Percentiles rank a stretch among this genome's conserved stretches.
Conservation (phyloP, 495 filamentous ascomycete species). For the Penicillium antarcticum region DNA sequence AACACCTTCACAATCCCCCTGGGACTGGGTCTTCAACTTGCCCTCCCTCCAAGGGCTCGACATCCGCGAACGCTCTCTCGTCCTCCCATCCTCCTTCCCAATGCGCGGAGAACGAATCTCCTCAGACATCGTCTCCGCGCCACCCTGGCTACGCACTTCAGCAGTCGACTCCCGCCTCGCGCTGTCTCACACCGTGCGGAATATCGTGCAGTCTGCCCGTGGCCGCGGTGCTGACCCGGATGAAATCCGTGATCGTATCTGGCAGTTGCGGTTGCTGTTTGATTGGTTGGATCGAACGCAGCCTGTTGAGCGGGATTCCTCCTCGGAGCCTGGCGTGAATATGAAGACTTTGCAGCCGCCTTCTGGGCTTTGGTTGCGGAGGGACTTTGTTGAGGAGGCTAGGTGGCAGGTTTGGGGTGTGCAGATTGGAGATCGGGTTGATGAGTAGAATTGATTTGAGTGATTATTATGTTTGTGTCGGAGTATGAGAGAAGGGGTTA, state of each 20-base stretch:
- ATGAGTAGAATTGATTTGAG: conserved; percentile 32
- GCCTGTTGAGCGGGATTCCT: conserved; percentile 25
- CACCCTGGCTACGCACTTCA: conserved; percentile 52
- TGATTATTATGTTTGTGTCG: background rate
- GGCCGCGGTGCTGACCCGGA: conserved; percentile 37
- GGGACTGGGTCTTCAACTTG: conserved; percentile 79
- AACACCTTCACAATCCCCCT: conserved; percentile 39
- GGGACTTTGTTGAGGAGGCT: conserved; percentile 42
- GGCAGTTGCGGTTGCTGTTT: conserved; percentile 76
- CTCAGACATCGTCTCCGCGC: conserved; percentile 34
- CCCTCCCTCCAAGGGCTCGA: conserved; percentile 62
- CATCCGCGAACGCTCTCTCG: conserved; percentile 69
- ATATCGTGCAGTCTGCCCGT: conserved; percentile 43
- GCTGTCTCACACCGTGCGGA: conserved; percentile 60
- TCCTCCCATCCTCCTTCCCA: conserved; percentile 60
- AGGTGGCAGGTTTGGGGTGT: conserved; percentile 51
- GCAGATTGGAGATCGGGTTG: conserved; percentile 59
- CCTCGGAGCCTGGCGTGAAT: too few relatives aligned
- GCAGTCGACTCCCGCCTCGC: conserved; percentile 76
- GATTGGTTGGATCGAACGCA: conserved; percentile 65
- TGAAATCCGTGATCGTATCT: conserved; percentile 58
- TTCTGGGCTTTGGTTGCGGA: conserved; percentile 38
- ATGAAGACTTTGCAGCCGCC: background rate
- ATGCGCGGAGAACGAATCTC: conserved; percentile 20
- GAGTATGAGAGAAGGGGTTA: background rate